These are phyloP conservation scores for Aspergillus viridinutans DNA, from an alignment of 2,329 filamentous ascomycete species.

Conservation along the genomic window DNA sequence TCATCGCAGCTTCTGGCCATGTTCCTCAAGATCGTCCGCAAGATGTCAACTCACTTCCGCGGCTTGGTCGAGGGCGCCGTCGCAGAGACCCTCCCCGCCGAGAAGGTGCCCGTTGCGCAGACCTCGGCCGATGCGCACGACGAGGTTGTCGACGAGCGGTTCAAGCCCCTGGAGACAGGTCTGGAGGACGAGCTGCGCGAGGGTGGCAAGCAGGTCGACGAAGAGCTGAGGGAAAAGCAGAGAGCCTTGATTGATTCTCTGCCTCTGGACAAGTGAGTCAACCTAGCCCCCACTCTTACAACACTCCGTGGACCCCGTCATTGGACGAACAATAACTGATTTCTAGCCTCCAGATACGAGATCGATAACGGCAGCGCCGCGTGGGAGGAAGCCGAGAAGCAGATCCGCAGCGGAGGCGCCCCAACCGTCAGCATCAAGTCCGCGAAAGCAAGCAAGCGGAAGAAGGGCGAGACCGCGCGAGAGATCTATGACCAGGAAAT, in stretches of 20 bases:
- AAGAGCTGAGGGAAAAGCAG: slow-evolving; percentile 71
- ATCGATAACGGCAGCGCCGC: slow-evolving; percentile 45
- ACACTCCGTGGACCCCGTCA: neutral
- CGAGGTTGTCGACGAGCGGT: slow-evolving; percentile 61
- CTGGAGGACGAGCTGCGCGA: slow-evolving; percentile 81
- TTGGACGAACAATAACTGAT: slow-evolving; percentile 39
- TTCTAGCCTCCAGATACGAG: slow-evolving; percentile 38
- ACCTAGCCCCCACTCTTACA: neutral
- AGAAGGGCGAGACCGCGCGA: slow-evolving; percentile 56
- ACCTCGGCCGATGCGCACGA: slow-evolving; percentile 61
- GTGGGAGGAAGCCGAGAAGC: slow-evolving; percentile 66
- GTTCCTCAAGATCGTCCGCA: slow-evolving; percentile 94
- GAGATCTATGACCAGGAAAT: slow-evolving; percentile 46
- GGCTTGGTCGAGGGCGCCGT: slow-evolving; percentile 70
- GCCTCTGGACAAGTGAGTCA: slow-evolving; percentile 74
- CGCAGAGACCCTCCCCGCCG: slow-evolving; percentile 60
- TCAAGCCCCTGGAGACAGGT: slow-evolving; percentile 64
- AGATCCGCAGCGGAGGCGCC: slow-evolving; percentile 58
- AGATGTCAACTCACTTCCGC: slow-evolving; percentile 75
- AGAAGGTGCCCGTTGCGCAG: slow-evolving; percentile 37
- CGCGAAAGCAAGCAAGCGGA: slow-evolving; percentile 66
- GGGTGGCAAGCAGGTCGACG: slow-evolving; percentile 71
- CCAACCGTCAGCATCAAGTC: slow-evolving; percentile 72
- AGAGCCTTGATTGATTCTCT: slow-evolving; percentile 84
- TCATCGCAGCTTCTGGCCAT: slow-evolving; percentile 83